Percentiles rank a stretch among this genome's conserved stretches.
Conservation (phyloP, 139 green algal genomes). For the Zygnema cylindricum region DNA sequence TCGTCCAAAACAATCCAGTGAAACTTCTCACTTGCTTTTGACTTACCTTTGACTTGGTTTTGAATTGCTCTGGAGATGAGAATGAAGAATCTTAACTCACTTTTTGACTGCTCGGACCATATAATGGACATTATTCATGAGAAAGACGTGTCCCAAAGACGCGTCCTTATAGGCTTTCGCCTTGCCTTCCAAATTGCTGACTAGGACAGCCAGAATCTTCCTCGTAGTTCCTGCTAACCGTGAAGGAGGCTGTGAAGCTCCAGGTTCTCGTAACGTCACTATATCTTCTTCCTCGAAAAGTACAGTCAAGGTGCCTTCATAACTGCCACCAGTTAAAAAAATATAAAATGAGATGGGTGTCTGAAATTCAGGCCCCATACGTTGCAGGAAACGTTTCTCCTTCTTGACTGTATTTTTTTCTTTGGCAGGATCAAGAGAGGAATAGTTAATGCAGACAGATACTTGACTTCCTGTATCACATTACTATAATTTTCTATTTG, state of each 20-base stretch:
- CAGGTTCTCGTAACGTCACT: not conserved
- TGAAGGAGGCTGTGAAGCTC: not conserved
- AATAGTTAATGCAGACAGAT: too few species aligned
- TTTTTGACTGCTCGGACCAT: constrained; percentile 53
- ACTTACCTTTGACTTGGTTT: too few species aligned
- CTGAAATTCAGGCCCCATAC: not conserved
- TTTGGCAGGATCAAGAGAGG: too few species aligned
- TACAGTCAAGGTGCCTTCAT: constrained; percentile 36
- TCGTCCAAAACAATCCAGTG: too few species aligned
- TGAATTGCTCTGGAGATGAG: too few species aligned
- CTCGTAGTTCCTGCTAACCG: constrained; percentile 32
- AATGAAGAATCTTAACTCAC: too few species aligned
- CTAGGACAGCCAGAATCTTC: constrained; percentile 46
- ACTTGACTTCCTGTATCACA: too few species aligned
- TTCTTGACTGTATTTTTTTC: too few species aligned
- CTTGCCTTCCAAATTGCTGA: constrained; percentile 62
- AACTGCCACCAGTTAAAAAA: constrained; percentile 28
- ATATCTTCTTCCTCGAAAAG: constrained; percentile 43
- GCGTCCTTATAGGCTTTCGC: constrained; percentile 51
- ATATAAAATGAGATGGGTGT: not conserved
- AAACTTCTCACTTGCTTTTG: too few species aligned
- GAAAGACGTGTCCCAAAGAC: constrained; percentile 57
- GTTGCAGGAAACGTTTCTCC: not conserved
- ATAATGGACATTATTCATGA: constrained; percentile 67
- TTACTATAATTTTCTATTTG: too few species aligned